phyloP scores from a whole-genome alignment of 768 basidiomycete species.

The Chalciporus piperatus region DNA sequence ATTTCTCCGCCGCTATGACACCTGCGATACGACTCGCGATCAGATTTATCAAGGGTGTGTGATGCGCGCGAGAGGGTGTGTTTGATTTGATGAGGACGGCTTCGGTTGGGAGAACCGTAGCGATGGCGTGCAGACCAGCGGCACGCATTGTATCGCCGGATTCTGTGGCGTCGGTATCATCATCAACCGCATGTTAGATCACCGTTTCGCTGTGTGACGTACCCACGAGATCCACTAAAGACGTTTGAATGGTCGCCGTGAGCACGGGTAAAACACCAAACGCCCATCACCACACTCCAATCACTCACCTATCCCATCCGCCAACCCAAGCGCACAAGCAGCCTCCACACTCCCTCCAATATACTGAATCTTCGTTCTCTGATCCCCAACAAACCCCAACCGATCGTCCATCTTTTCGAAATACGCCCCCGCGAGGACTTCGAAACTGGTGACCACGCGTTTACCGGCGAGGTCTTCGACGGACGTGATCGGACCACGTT shows the following conservation, averaged over 20 bases:
- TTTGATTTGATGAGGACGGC: conserved; percentile 90
- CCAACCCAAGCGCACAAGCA: conserved; percentile 92
- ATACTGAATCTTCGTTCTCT: conserved; percentile 84
- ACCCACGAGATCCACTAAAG: conserved; percentile 82
- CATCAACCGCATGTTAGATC: neutral
- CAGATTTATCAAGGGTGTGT: conserved; percentile 66
- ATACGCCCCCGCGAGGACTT: conserved; percentile 78
- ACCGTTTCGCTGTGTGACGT: conserved; percentile 40
- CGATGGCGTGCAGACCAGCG: conserved; percentile 91
- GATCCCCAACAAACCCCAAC: conserved; percentile 48
- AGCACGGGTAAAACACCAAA: neutral
- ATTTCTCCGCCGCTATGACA: conserved; percentile 83
- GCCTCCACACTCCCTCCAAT: conserved; percentile 98
- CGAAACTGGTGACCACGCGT: conserved; percentile 92
- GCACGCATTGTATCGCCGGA: conserved; percentile 99
- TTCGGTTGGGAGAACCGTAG: conserved; percentile 81
- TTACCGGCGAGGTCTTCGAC: conserved; percentile 85
- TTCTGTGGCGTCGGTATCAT: conserved; percentile 48
- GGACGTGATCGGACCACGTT: conserved; percentile 60
- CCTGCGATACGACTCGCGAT: conserved; percentile 89
- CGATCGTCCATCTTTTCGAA: conserved; percentile 66
- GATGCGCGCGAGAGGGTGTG: conserved; percentile 57
- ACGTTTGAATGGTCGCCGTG: conserved; percentile 7
- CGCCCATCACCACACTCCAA: neutral
- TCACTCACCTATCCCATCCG: conserved; percentile 89